Evolutionary conservation across 2,329 filamentous ascomycete species (phyloP), one percentile per base, ranked within the genome.

Genomic region (Nannizziopsis barbatae): DNA sequence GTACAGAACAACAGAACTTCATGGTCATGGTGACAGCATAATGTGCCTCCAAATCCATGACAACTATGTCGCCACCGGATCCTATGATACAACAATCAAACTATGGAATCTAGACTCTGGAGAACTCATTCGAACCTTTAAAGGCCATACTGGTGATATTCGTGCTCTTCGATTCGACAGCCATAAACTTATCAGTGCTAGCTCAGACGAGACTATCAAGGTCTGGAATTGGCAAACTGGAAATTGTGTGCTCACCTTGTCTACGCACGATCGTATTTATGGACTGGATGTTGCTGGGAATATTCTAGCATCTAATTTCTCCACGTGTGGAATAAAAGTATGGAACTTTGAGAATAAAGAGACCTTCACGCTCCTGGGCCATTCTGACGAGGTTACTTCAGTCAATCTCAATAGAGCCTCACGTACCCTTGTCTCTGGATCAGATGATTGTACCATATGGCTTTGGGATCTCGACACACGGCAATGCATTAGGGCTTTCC

Each of bases 301-400:
- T 37, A 37, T 9, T 37, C n/a, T 37, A 37, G 35, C 35, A 17
- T 37, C 35, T 37, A 37, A 9, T n/a, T n/a, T n/a, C 35, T 37
- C 35, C 35, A 37, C 9, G 35, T 3, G 9, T 9, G 35, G 9
- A 17, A 37, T 37, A 37, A 14, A 37, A 37, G 3, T 37, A 37
- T 37, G 35, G 35, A 89, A 95, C 64, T 92, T 93, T 59, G 78
- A 84, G 58, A 86, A 84, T 50, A 87, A 86, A 62, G 81, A 84
- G 47, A 84, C 82, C 0, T 93, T 84, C 57, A 76, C 79, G 43
- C 74, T 96, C 11, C 80, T 81, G 20, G 90, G 89, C 8, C 92
- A 98, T 63, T 79, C 75, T 0, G 89, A 96, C 64, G 96, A 90
- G 86, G 90, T 96, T 58, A 98, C 98, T 66, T 83, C 85, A 14